These are phyloP conservation scores for Thermothelomyces thermophilus DNA, from an alignment of 2,329 filamentous ascomycete genomes.

Conservation along the genomic window DNA sequence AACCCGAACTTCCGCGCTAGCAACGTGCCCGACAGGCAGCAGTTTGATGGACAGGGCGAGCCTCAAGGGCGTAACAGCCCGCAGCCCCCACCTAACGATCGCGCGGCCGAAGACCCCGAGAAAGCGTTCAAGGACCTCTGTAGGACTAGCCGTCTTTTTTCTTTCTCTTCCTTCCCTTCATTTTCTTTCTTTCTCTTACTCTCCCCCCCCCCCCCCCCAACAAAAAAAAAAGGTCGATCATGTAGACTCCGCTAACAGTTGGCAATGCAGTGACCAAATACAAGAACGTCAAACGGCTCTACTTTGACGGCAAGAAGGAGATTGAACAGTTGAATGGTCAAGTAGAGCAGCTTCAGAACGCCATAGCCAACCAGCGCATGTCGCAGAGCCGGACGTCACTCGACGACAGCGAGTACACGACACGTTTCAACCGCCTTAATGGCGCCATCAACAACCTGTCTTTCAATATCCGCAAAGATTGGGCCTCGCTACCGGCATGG, in stretches of 20 bases:
- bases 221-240: no score
- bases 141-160: conserved; percentile 34
- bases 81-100: conserved; percentile 42
- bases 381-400: conserved; percentile 90
- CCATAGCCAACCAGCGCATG: conserved; percentile 91
- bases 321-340: conserved; percentile 83
- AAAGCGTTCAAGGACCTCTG: conserved; percentile 53
- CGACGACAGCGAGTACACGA: conserved; percentile 90
- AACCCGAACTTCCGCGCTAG: conserved; percentile 37
- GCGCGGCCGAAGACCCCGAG: conserved; percentile 41
- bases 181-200: not conserved
- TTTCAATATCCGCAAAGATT: conserved; percentile 94
- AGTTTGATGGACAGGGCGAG: conserved; percentile 39
- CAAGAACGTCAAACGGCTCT: conserved; percentile 95
- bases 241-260: conserved; percentile 29
- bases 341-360: conserved; percentile 92
- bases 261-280: conserved; percentile 73
- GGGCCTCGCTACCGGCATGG: conserved; percentile 76
- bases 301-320: conserved; percentile 90
- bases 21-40: conserved; percentile 34
- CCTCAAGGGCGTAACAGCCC: conserved; percentile 52
- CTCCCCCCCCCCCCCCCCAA: not conserved
- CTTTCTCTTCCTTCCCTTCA: no score
- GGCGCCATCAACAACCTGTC: conserved; percentile 91
- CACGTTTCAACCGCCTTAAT: conserved; percentile 82